phyloP scores from a whole-genome alignment of 2,329 filamentous ascomycete genomes.

The Aspergillus hiratsukae region DNA sequence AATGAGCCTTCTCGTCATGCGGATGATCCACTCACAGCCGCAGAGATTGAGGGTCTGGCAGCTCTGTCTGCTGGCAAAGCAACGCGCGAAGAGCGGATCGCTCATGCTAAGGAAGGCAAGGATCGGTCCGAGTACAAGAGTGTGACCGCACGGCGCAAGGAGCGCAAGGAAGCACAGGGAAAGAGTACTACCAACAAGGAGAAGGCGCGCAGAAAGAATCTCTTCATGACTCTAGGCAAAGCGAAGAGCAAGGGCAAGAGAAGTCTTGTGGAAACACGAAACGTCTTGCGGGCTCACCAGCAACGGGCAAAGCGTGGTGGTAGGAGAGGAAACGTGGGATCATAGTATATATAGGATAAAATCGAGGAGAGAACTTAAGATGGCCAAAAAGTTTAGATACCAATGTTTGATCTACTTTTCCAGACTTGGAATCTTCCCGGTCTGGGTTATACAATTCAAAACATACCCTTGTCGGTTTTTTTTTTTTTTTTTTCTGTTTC shows the following conservation, averaged over 20 bases:
- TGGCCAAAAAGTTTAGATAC: background rate
- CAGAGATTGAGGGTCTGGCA: slow-evolving; percentile 83
- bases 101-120: slow-evolving; percentile 75
- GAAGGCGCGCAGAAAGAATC: slow-evolving; percentile 96
- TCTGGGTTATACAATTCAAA: background rate
- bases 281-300: slow-evolving; percentile 74
- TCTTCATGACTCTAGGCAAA: slow-evolving; percentile 96
- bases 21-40: slow-evolving; percentile 85
- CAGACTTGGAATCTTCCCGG: background rate
- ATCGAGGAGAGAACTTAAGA: background rate
- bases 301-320: slow-evolving; percentile 81
- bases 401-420: background rate
- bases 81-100: slow-evolving; percentile 85
- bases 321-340: slow-evolving; percentile 63
- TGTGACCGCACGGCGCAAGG: slow-evolving; percentile 75
- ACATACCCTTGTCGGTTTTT: background rate
- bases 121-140: slow-evolving; percentile 76
- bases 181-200: slow-evolving; percentile 98
- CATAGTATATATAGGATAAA: background rate
- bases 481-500: background rate
- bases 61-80: slow-evolving; percentile 67
- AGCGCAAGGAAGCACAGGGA: slow-evolving; percentile 81
- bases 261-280: slow-evolving; percentile 80
- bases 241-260: slow-evolving; percentile 94
- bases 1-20: slow-evolving; percentile 57